phyloP scores from a whole-genome alignment of 495 filamentous ascomycete genomes.

The Entonaema liquescens region DNA sequence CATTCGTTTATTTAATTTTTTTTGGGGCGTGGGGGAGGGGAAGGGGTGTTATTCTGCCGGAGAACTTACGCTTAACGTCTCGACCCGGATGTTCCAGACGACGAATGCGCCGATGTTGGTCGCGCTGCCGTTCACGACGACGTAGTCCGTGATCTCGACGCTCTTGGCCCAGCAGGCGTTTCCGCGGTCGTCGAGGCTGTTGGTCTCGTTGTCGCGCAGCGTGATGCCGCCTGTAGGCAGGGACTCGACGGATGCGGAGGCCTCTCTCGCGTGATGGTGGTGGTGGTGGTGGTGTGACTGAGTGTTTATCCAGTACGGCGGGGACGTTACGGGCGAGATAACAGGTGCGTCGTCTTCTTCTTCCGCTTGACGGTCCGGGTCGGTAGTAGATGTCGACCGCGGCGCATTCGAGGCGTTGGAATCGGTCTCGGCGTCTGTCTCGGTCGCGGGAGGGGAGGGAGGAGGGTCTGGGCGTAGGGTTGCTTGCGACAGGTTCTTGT shows the following conservation, averaged over 20 bases:
- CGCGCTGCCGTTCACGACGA: conserved; percentile 59
- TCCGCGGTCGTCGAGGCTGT: conserved; percentile 55
- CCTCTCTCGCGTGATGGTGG: conserved; percentile 35
- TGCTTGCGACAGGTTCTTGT: conserved; percentile 36
- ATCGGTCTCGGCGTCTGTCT: conserved; percentile 37
- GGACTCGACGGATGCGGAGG: conserved; percentile 58
- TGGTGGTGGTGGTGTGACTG: not conserved
- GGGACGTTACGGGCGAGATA: conserved; percentile 30
- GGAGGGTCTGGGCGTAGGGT: conserved; percentile 24
- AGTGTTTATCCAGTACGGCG: conserved; percentile 34
- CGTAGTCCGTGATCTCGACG: conserved; percentile 60
- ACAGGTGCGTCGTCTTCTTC: not conserved
- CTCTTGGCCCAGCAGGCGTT: conserved; percentile 66
- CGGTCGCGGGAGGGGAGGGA: conserved; percentile 36
- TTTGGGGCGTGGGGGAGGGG: not conserved
- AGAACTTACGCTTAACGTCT: conserved; percentile 57
- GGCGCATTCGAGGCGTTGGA: conserved; percentile 22
- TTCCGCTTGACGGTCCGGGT: not conserved
- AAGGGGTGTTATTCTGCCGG: not conserved
- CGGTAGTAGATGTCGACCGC: not conserved
- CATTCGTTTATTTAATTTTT: too few relatives aligned
- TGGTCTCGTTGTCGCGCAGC: conserved; percentile 61
- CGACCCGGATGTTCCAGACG: conserved; percentile 64
- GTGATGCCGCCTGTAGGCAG: conserved; percentile 57
- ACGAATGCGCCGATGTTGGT: conserved; percentile 66